Percentiles rank a stretch among this genome's conserved stretches.
Conservation (phyloP, 2,329 filamentous ascomycete genomes). For the Neofusicoccum parvum region DNA sequence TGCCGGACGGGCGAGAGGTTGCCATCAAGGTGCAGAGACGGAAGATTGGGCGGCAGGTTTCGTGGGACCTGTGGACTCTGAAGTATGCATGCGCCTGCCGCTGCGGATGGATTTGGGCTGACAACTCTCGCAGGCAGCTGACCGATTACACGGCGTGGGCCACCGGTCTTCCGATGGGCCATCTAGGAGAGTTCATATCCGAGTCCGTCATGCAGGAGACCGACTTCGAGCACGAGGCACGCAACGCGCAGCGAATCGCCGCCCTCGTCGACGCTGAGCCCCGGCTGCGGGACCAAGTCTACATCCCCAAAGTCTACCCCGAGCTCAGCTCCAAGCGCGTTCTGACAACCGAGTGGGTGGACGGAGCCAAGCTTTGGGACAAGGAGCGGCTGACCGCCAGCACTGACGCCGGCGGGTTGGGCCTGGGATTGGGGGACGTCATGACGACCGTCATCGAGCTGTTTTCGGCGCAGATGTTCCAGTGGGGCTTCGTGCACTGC, state of each 20-base stretch:
- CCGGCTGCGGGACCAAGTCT: constrained; percentile 75
- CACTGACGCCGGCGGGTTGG: constrained; percentile 75
- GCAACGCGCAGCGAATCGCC: constrained; percentile 85
- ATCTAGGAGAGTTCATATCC: constrained; percentile 86
- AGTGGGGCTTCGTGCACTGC: constrained; percentile 94
- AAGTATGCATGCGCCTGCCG: constrained; percentile 56
- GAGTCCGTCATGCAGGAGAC: constrained; percentile 92
- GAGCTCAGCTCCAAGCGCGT: constrained; percentile 82
- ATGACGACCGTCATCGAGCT: constrained; percentile 97
- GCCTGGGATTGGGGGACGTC: constrained; percentile 78
- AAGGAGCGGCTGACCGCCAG: constrained; percentile 78
- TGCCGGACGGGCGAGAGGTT: constrained; percentile 85
- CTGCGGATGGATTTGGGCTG: not conserved
- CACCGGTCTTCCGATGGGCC: constrained; percentile 82
- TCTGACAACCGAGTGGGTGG: constrained; percentile 96
- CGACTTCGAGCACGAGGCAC: constrained; percentile 89
- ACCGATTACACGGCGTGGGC: constrained; percentile 76
- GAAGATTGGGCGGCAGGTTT: constrained; percentile 87
- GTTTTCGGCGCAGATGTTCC: constrained; percentile 97
- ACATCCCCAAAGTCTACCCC: constrained; percentile 81
- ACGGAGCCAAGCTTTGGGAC: constrained; percentile 90
- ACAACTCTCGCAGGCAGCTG: not conserved
- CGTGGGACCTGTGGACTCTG: constrained; percentile 95
- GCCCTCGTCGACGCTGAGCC: constrained; percentile 74
- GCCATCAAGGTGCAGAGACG: constrained; percentile 96